Percentiles rank a stretch among this genome's conserved stretches.
phyloP scores from a whole-genome alignment of 495 filamentous ascomycete genomes.

The Penicilliopsis zonata region DNA sequence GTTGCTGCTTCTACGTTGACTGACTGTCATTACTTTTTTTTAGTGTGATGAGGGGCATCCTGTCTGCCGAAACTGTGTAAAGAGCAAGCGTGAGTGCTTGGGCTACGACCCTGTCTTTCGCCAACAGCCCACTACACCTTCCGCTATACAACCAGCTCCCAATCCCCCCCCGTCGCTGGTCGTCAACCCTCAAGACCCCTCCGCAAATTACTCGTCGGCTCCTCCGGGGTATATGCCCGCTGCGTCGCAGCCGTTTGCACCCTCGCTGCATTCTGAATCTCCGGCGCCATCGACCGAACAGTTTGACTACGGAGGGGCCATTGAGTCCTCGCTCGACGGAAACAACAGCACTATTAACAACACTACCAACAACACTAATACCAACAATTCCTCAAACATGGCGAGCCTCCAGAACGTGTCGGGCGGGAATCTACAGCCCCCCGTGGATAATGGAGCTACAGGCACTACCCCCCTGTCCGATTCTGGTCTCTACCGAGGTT shows the following conservation, averaged over 20 bases:
- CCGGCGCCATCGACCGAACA: slow-evolving; percentile 35
- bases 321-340: slow-evolving; percentile 63
- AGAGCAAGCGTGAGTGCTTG: slow-evolving; percentile 93
- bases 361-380: background rate
- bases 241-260: slow-evolving; percentile 47
- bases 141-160: slow-evolving; percentile 67
- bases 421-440: slow-evolving; percentile 16
- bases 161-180: slow-evolving; percentile 38
- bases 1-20: slow-evolving; percentile 6
- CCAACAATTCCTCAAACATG: slow-evolving; percentile 15
- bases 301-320: slow-evolving; percentile 51
- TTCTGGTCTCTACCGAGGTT: slow-evolving; percentile 26
- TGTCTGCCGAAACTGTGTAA: slow-evolving; percentile 91
- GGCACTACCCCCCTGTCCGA: slow-evolving; percentile 15
- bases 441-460: slow-evolving; percentile 16
- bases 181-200: slow-evolving; percentile 32
- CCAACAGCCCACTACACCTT: slow-evolving; percentile 58
- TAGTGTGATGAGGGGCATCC: slow-evolving; percentile 97
- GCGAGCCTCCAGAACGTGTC: slow-evolving; percentile 24
- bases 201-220: slow-evolving; percentile 30
- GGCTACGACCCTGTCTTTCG: slow-evolving; percentile 99
- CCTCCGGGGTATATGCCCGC: slow-evolving; percentile 48
- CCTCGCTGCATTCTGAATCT: slow-evolving; percentile 33
- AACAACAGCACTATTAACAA: slow-evolving; percentile 6
- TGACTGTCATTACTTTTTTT: slow-evolving; percentile 10